Evolutionary conservation across 139 green algal genomes (phyloP), one percentile per base, ranked within the genome.

Genomic region (Parachlorella kessleri): DNA sequence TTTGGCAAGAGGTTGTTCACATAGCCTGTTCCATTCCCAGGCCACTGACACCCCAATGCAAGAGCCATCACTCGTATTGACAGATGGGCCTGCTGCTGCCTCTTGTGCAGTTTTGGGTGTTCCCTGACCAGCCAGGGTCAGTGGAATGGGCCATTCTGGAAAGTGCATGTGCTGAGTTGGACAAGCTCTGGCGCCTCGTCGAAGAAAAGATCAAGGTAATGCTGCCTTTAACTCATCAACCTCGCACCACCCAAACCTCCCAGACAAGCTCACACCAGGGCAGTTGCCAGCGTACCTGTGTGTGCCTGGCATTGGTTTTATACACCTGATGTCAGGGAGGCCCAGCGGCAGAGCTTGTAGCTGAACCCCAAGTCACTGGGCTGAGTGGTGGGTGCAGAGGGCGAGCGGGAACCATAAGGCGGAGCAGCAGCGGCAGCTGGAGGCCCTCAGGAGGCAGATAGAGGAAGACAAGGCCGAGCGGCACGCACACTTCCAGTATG

Each of bases 71-170:
- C n/a, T n/a, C n/a, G n/a, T n/a, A n/a, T n/a, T n/a, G n/a, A n/a
- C n/a, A n/a, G n/a, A n/a, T n/a, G n/a, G n/a, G n/a, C n/a, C n/a
- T n/a, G n/a, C n/a, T n/a, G n/a, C n/a, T n/a, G n/a, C n/a, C n/a
- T n/a, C n/a, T n/a, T n/a, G n/a, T n/a, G n/a, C n/a, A 85, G 74
- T 90, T 77, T 7, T 91, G 81, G 66, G 66, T 89, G 30, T 93
- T 91, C 79, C 83, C 92, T 23, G 53, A 77, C 66, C 71, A 82
- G 3, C 37, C 72, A 3, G 85, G 82, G 54, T 28, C 41, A 7
- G 36, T 54, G 26, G 81, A 82, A 41, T 79, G 65, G 69, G 42
- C 55, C 38, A 70, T 87, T 30, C 71, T 91, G 53, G 48, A 68
- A n/a, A 73, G 84, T 66, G 78, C 81, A 1, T 82, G 75, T 65